A percentile compares a stretch with the other conserved stretches of the same genome.
These are phyloP conservation scores for Trichophyton mentagrophytes DNA, from an alignment of 2,329 filamentous ascomycete genomes.

Conservation along the genomic window DNA sequence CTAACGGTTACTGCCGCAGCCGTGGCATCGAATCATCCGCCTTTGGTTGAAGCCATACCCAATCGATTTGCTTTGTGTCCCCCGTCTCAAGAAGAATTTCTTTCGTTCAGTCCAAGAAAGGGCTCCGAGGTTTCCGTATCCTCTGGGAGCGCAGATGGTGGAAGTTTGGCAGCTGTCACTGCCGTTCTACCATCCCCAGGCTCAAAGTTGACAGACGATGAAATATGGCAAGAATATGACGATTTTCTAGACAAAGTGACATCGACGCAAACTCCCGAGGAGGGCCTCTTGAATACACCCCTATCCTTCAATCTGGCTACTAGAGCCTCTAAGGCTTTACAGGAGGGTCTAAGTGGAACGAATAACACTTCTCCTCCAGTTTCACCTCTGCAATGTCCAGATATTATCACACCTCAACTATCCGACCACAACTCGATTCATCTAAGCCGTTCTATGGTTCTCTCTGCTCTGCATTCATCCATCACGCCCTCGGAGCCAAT, in stretches of 20 bases:
- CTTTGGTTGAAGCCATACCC: constrained; percentile 3
- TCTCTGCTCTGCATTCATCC: constrained; percentile 38
- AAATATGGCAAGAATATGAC: constrained; percentile 90
- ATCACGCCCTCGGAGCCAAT: constrained; percentile 40
- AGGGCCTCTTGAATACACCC: constrained; percentile 14
- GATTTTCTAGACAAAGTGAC: constrained; percentile 66
- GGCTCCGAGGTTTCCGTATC: constrained; percentile 56
- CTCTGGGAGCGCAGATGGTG: constrained; percentile 38
- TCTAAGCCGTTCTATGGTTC: constrained; percentile 40
- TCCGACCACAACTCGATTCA: constrained; percentile 25
- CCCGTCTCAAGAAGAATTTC: constrained; percentile 45
- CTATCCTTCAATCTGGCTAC: constrained; percentile 26
- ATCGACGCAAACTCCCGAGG: constrained; percentile 30
- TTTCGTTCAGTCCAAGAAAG: constrained; percentile 61
- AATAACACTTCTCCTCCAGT: constrained; percentile 10
- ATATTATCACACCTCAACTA: constrained; percentile 11
- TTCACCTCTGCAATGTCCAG: constrained; percentile 10
- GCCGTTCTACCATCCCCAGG: constrained; percentile 51
- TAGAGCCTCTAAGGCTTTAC: constrained; percentile 27
- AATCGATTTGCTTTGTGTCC: not conserved
- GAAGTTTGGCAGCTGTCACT: constrained; percentile 50
- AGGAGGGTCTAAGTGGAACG: constrained; percentile 22
- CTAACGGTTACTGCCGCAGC: constrained; percentile 18
- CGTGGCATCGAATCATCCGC: constrained; percentile 6
- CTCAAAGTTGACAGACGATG: constrained; percentile 61